Base-by-base conservation (phyloP, 257 asterid genomes). In the Paulownia fortunei region DNA sequence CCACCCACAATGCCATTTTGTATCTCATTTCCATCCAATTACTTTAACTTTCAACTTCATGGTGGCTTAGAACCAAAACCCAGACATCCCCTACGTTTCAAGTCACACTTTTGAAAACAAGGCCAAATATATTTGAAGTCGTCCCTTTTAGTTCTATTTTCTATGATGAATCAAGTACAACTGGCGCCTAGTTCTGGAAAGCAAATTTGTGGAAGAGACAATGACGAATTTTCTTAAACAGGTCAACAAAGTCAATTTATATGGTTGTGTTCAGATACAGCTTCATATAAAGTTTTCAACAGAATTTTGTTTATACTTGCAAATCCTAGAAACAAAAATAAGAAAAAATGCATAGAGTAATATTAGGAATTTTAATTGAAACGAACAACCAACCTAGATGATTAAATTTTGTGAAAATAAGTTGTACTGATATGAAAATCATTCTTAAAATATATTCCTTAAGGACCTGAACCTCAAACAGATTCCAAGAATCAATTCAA, bases 401-500 rank as follows among this genome's bases (percentile, higher is more conserved):
- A 44, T 55, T n/a, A 54, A 15, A 19, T 32, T 41, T 12, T 46
- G 0, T 7, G 8, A 61, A 61, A 73, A 46, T 54, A 32, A 41
- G 74, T 55, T 30, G 32, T 49, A 27, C 39, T 37, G 41, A 46
- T 13, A 18, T 30, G 46, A 46, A 15, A 42, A 54, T 2, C 39
- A 18, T 66, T 46, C 27, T 15, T 4, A 44, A 42, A 13, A 2
- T 39, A 71, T 37, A 11, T 51, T 79, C 42, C 51, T 51, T 12
- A 27, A 73, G 68, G 18, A 49, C 44, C 52, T 34, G 32, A 67
- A 41, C 46, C 74, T 80, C 32, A 73, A 79, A 47, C 26, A 34
- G 16, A 59, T 69, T 34, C 44, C 16, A 69, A 9, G 55, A 76
- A 70, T 76, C 79, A 30, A 54, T 34, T 76, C 79, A 30, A 54